Evolutionary conservation across 140 eudicot species (phyloP), one percentile per base, ranked within the genome.

Genomic region (Bidens hawaiensis): DNA sequence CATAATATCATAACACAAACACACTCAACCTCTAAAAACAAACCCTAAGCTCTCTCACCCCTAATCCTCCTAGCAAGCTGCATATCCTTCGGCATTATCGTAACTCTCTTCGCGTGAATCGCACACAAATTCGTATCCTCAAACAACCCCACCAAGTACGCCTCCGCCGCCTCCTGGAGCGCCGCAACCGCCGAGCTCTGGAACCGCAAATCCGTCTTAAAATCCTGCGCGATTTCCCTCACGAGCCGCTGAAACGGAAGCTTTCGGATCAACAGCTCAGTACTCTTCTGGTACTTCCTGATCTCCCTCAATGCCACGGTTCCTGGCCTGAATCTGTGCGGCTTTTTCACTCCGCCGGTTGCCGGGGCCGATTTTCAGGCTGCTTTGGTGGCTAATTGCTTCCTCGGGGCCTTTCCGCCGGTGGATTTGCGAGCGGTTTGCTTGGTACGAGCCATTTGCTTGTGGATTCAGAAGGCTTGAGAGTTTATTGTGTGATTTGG

Each of bases 261-360:
- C 2, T 57, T 57, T 5, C 63, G 11, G 46, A 57, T 57, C 46
- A 57, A 31, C 31, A 57, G 63, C 63, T 57, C 63, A 0, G 63
- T 57, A 16, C 63, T 57, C 16, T 57, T 57, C 41, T 57, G 63
- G 17, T 57, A 57, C 63, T 57, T 57, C 26, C 63, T 57, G 63
- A 57, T 57, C 27, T 57, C 63, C 23, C 63, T 57, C 63, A 57
- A 57, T 2, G 63, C 63, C 26, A 57, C 63, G 0, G 63, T 57
- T 33, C 63, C 63, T 0, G 63, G 63, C 26, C 63, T 17, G 63
- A 57, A 57, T 11, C 63, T 31, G 63, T 57, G 63, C 10, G 63
- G 63, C 11, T 57, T 57, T 2, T 57, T 57, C 43, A 57, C 63
- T 11, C 63, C 63, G 8, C 63, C 63, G 28, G 63, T 57, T 4